Conservation (phyloP, 257 asterid species). For the Fraxinus pennsylvanica region DNA sequence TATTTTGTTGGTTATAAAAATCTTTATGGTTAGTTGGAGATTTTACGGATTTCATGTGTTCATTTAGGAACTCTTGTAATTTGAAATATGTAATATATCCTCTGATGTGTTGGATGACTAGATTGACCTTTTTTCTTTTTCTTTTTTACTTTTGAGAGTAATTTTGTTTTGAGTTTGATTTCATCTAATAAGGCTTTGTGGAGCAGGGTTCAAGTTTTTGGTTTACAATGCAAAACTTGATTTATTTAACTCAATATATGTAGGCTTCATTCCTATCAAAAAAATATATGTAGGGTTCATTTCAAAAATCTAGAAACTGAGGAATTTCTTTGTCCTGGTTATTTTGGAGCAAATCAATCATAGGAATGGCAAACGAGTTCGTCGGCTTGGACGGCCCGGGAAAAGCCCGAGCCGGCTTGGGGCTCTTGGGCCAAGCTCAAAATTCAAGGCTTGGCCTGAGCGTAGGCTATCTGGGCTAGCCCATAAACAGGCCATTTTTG, state of each 20-base stretch:
- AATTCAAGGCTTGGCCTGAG: too few relatives aligned
- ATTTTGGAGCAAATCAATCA: background rate
- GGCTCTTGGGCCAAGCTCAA: too few relatives aligned
- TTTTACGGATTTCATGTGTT: too few relatives aligned
- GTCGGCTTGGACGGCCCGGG: too few relatives aligned
- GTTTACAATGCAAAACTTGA: background rate
- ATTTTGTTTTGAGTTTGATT: background rate
- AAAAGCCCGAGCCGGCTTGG: too few relatives aligned
- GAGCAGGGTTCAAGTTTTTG: background rate
- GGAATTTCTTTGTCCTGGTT: background rate
- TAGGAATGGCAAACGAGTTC: too few relatives aligned
- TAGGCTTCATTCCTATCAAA: background rate
- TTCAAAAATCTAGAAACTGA: background rate
- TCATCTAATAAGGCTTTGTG: background rate
- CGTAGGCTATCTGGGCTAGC: too few relatives aligned
- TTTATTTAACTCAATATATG: background rate
- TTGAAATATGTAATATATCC: background rate
- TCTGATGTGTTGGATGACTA: background rate
- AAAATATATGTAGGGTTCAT: background rate
- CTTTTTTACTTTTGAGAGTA: background rate
- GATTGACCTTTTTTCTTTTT: too few relatives aligned
- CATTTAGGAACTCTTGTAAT: too few relatives aligned
- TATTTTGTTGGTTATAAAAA: too few relatives aligned
- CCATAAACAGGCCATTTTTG: too few relatives aligned
- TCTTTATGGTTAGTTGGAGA: too few relatives aligned